A percentile compares a stretch with the other conserved stretches of the same genome.
Evolutionary conservation across 2,329 filamentous ascomycete genomes (phyloP).

Genomic region (Fusarium bactridioides): DNA sequence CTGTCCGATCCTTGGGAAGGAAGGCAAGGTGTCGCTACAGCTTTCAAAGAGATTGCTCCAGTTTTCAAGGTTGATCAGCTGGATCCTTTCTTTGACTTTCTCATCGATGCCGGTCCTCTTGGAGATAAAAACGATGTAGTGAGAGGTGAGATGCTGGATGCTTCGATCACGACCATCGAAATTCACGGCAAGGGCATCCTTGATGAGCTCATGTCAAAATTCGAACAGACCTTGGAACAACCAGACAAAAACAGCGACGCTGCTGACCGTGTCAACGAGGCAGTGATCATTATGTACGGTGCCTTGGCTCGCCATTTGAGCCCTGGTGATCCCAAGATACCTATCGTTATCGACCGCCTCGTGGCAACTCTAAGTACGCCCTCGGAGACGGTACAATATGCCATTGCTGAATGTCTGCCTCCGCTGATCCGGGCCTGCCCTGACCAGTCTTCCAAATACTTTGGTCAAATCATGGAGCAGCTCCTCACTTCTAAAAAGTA

Average conservation of each 20-base stretch:
- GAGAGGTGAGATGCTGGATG: slow-evolving; percentile 89
- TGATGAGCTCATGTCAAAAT: slow-evolving; percentile 89
- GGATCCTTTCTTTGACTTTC: slow-evolving; percentile 80
- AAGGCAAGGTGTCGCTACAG: slow-evolving; percentile 86
- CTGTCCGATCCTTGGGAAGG: slow-evolving; percentile 90
- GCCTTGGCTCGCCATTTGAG: slow-evolving; percentile 89
- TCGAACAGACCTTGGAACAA: slow-evolving; percentile 86
- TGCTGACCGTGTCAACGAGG: slow-evolving; percentile 92
- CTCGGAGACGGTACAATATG: slow-evolving; percentile 96
- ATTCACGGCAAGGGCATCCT: slow-evolving; percentile 82
- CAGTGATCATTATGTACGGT: slow-evolving; percentile 96
- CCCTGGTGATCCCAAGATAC: slow-evolving; percentile 84
- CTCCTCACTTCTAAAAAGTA: slow-evolving; percentile 91
- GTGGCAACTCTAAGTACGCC: slow-evolving; percentile 90
- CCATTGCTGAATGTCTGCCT: slow-evolving; percentile 91
- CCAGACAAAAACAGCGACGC: slow-evolving; percentile 83
- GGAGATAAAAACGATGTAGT: slow-evolving; percentile 82
- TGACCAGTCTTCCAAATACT: slow-evolving; percentile 80
- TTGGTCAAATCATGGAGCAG: slow-evolving; percentile 80
- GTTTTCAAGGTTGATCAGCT: slow-evolving; percentile 74
- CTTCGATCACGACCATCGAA: slow-evolving; percentile 82
- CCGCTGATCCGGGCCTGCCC: slow-evolving; percentile 85
- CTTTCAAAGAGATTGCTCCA: slow-evolving; percentile 82
- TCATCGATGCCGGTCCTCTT: slow-evolving; percentile 87
- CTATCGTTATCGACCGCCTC: slow-evolving; percentile 85